Conservation (phyloP, 441 rosid genomes). For the Adansonia gregorii region DNA sequence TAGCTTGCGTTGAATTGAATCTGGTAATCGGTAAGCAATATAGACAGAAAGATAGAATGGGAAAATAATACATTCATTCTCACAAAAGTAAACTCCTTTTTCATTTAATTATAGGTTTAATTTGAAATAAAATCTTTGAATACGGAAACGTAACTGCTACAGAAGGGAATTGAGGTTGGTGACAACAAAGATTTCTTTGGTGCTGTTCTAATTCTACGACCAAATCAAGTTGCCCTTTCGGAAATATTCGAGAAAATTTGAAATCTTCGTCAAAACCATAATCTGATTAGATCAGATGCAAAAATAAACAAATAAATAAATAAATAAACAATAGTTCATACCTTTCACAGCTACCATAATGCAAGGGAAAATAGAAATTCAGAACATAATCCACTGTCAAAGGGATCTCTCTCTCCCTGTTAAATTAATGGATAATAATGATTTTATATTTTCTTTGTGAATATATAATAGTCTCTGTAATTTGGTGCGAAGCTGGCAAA, state of each 20-base stretch:
- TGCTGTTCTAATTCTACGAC: background rate
- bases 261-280: too few relatives aligned
- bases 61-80: background rate
- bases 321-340: too few relatives aligned
- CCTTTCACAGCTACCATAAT: background rate
- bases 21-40: background rate
- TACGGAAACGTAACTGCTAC: background rate
- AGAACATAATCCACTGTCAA: background rate
- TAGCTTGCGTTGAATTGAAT: conserved; percentile 4
- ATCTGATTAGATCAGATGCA: too few relatives aligned
- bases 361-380: background rate
- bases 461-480: background rate
- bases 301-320: too few relatives aligned
- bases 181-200: background rate
- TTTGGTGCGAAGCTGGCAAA: conserved; percentile 7
- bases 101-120: background rate
- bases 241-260: too few relatives aligned
- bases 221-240: background rate
- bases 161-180: conserved; percentile 4
- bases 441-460: background rate
- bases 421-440: too few relatives aligned
- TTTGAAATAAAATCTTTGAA: background rate
- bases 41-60: background rate
- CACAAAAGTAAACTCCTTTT: too few relatives aligned
- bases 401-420: background rate